A percentile compares a stretch with the other conserved stretches of the same genome.
These are phyloP conservation scores for Kingdonia uniflora DNA, from an alignment of 164 flowering plant genomes.

Conservation along the genomic window DNA sequence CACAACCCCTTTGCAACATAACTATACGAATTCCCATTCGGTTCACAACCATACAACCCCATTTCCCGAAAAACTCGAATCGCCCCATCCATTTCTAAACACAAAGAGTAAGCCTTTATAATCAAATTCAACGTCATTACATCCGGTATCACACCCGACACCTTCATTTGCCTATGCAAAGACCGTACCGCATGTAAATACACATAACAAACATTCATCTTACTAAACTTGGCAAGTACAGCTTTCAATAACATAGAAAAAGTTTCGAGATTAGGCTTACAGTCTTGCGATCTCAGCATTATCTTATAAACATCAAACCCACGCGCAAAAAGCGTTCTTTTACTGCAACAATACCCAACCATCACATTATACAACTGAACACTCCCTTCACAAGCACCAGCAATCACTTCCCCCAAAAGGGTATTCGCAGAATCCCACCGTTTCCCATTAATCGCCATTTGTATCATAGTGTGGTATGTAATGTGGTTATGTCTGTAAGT, in stretches of 20 bases:
- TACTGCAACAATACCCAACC: constrained; percentile 47
- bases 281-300: constrained; percentile 43
- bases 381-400: constrained; percentile 57
- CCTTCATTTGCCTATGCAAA: constrained; percentile 72
- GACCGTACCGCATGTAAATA: constrained; percentile 65
- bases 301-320: constrained; percentile 74
- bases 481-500: constrained; percentile 49
- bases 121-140: constrained; percentile 63
- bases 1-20: constrained; percentile 62
- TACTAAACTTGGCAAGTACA: constrained; percentile 51
- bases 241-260: constrained; percentile 43
- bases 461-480: constrained; percentile 58
- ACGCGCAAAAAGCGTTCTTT: constrained; percentile 45
- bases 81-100: constrained; percentile 66
- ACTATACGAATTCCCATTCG: constrained; percentile 52
- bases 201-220: constrained; percentile 43
- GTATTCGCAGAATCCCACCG: constrained; percentile 45
- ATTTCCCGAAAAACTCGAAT: constrained; percentile 67
- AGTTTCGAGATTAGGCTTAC: constrained; percentile 64
- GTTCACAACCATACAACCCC: constrained; percentile 78
- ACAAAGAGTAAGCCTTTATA: constrained; percentile 69
- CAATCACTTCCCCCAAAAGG: constrained; percentile 64
- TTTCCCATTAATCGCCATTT: constrained; percentile 25
- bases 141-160: constrained; percentile 62
- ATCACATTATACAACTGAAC: constrained; percentile 52